Evolutionary conservation across 768 basidiomycete genomes (phyloP), one percentile per base, ranked within the genome.

Genomic region (Nidularia pulvinata): DNA sequence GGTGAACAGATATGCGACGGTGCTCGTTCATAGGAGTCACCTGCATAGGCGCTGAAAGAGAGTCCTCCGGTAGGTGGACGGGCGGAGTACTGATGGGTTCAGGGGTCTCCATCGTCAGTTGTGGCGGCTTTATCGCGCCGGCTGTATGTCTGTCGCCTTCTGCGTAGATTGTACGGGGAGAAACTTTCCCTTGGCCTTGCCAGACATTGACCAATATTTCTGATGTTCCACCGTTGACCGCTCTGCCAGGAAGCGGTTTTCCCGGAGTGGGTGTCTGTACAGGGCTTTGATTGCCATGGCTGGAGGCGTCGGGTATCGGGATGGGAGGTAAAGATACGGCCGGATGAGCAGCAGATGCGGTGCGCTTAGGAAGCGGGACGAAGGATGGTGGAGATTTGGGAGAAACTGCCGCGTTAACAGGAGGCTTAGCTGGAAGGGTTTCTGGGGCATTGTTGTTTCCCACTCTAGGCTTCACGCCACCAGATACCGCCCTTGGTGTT

Each of bases 1-100:
- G 59, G 35, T 64, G 48, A 10, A 56, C 62, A 35, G 60, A 63
- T n/a, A 63, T 33, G 11, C 48, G 37, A 43, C 54, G 19, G 25
- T 13, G 30, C 11, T 47, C 11, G 22, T 47, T 5, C 11, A 3
- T 47, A 47, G 46, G 46, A 11, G 46, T 5, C 11, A 11, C 3
- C 5, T 2, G 5, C n/a, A 11, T 13, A 22, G 46, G 46, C 3
- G 25, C 22, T 47, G 11, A 11, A 25, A 16, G 11, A 19, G 46
- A 47, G n/a, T 47, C 25, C 16, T 47, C 30, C 30, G 22, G 46
- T 11, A 11, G 30, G 10, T 11, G 11, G 13, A 19, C 46, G 25
- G 30, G 46, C 11, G 46, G n/a, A 16, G 11, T 13, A 22, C 46
- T 47, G 30, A 11, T 47, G 22, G 25, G 2, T 49, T 4, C 11